Base-by-base conservation (phyloP, 2,329 filamentous ascomycete genomes). In the Fusarium piperis region DNA sequence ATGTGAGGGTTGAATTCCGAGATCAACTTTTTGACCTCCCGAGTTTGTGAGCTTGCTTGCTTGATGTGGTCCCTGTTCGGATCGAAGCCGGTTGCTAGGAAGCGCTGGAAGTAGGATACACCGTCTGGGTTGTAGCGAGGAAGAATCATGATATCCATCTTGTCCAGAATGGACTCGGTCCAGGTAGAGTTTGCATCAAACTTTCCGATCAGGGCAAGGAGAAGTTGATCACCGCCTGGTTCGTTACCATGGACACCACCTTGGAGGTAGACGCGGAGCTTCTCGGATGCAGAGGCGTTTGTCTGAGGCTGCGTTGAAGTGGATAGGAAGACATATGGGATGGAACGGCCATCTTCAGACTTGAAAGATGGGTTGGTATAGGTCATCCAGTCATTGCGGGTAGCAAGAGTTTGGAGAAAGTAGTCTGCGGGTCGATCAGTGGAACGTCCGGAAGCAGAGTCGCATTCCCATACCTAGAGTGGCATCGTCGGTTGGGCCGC, bases 81-180 rank as follows among this genome's bases (percentile, higher is more conserved):
- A 11, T 78, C 77, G 1, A 77, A 68, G 6, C 74, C 75, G 2
- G 69, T 75, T 1, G 76, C 77, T 0, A 78, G 70, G 16, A 74
- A 63, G 1, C 76, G 72, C 41, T 78, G 77, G 58, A 78, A 78
- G 33, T 76, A 77, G 0, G 73, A 66, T 0, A 78, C 76, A 6
- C 77, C 77, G 15, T 78, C 77, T 0, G 75, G 74, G n/a, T 78
- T 78, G 20, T 78, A 78, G 1, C 77, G 74, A 2, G 77, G 74
- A 16, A 78, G 69, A 12, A 78, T 59, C 41, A 77, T 60, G 11
- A 78, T 78, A 18, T 78, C 77, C 67, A 78, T 70, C 36, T 74
- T 76, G 4, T 76, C 70, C 1, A 78, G 51, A 2, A 78, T 61
- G 1, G 73, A 76, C 0, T 65, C 60, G 1, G 77, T n/a, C 76